Evolutionary conservation across 768 basidiomycete species (phyloP).

Genomic region (Boletus rubroflammeus): DNA sequence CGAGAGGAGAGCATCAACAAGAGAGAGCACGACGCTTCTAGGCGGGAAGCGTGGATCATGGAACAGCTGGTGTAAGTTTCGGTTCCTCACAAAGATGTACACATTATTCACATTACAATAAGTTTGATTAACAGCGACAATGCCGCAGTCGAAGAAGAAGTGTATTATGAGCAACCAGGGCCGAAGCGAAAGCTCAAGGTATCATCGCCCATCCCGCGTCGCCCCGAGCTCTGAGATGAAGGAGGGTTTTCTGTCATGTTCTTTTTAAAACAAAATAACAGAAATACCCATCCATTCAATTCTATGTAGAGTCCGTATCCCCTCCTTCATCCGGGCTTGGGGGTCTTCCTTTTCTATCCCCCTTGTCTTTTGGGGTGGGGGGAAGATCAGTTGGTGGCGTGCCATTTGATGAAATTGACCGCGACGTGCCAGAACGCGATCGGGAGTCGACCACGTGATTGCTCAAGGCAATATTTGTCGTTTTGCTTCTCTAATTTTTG

Average conservation of each 20-base stretch:
- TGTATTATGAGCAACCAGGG: conserved; percentile 67
- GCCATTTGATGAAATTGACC: conserved; percentile 23
- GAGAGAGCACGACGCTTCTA: conserved; percentile 80
- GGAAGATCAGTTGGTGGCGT: conserved; percentile 35
- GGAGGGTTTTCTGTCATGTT: conserved; percentile 53
- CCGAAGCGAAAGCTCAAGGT: conserved; percentile 85
- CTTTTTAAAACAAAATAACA: conserved; percentile 27
- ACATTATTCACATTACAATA: conserved; percentile 7
- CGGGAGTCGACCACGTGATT: conserved; percentile 22
- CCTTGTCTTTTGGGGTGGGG: conserved; percentile 52
- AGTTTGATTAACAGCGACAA: conserved; percentile 70
- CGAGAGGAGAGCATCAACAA: conserved; percentile 85
- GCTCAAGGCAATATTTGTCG: conserved; percentile 28
- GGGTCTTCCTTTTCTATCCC: conserved; percentile 69
- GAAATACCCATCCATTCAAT: conserved; percentile 31
- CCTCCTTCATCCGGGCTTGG: conserved; percentile 90
- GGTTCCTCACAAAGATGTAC: not conserved
- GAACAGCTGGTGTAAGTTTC: conserved; percentile 78
- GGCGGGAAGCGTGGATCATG: conserved; percentile 90
- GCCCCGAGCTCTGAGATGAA: conserved; percentile 95
- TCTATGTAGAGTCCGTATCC: conserved; percentile 72
- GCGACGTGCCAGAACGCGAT: conserved; percentile 30
- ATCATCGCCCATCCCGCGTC: conserved; percentile 78
- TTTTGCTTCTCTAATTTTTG: conserved; percentile 29
- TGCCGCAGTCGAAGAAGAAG: conserved; percentile 73